A percentile compares a stretch with the other conserved stretches of the same genome.
Evolutionary conservation across 1,139 yeast genomes (phyloP).

Genomic region (Chernovozyma sophiae-reginae): DNA sequence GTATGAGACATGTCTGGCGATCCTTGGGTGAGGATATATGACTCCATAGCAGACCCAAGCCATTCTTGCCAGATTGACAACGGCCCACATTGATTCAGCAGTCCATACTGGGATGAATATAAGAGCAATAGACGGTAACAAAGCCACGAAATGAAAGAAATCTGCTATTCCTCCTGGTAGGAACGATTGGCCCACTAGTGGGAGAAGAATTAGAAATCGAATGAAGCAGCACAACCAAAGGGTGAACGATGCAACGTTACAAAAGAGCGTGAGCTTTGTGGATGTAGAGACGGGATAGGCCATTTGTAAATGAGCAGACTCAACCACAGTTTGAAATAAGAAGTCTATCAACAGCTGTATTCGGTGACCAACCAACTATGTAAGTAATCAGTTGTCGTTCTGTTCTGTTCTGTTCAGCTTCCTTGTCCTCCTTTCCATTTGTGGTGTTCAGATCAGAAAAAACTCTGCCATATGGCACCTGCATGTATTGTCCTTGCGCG

Average conservation of each 20-base stretch:
- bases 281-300: conserved; percentile 33
- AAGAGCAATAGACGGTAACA: conserved; percentile 29
- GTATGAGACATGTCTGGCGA: conserved; percentile 47
- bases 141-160: conserved; percentile 47
- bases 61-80: conserved; percentile 31
- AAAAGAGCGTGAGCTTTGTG: conserved; percentile 31
- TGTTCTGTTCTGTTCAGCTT: no score
- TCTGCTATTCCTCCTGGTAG: conserved; percentile 70
- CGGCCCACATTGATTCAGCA: conserved; percentile 22
- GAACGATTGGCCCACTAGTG: conserved; percentile 58
- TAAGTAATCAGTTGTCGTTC: no score
- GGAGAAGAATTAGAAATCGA: conserved; percentile 50
- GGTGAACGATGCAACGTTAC: conserved; percentile 35
- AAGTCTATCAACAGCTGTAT: no score
- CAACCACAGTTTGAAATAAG: no score
- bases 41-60: conserved; percentile 44
- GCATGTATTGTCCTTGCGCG: no score
- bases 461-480: no score
- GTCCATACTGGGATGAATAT: conserved; percentile 19
- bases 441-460: no score
- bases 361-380: no score
- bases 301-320: no score
- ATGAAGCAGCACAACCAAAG: conserved; percentile 51
- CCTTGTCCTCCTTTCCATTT: no score
- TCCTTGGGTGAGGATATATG: conserved; percentile 43